Base-by-base conservation (phyloP, 1,284 basidiomycete genomes). In the Cryptococcus depauperatus region DNA sequence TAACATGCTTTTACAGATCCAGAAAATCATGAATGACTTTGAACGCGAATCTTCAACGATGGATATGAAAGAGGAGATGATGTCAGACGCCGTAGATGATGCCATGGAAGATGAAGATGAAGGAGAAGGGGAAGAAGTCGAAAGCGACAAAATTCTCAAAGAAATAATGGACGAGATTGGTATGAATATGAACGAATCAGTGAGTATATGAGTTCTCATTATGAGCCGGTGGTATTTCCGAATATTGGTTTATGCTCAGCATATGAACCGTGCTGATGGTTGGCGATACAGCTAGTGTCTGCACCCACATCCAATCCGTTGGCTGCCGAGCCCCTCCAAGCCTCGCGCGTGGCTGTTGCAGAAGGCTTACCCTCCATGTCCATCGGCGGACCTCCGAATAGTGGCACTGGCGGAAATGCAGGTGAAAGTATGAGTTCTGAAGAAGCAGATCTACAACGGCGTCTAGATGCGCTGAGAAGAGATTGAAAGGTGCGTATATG, bases 31-130 rank as follows among this genome's bases (percentile, higher is more conserved):
- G 85, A 86, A 84, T 58, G 93, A 99, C 40, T 99, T 99, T 58
- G 93, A 98, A 74, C 85, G 83, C 61, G 95, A 99, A 73, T 93
- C 84, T 54, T 82, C 85, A 9, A 87, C 85, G 68, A 99, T 99
- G 95, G 93, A 98, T 71, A 98, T 99, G 95, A 98, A 97, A 73
- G 95, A 97, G 72, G 93, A 96, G 69, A 95, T 98, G 85, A 98
- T 98, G 93, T 88, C 85, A 30, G 95, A 98, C 52, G 86, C 92
- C 1, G 85, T 98, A 8, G 95, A 98, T 71, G 93, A 96, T 62
- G 92, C 91, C 30, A 97, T 98, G 90, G 91, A 95, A 61, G 86
- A 88, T 41, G 88, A 90, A 19, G 75, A 75, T 30, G 89, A 91
- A 55, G 92, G 92, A 43, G 92, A 95, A 45, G 76, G 75, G 6